A percentile compares a stretch with the other conserved stretches of the same genome.
phyloP scores from a whole-genome alignment of 192 early-diverging fungal genomes.

The Gryganskiella cystojenkinii region DNA sequence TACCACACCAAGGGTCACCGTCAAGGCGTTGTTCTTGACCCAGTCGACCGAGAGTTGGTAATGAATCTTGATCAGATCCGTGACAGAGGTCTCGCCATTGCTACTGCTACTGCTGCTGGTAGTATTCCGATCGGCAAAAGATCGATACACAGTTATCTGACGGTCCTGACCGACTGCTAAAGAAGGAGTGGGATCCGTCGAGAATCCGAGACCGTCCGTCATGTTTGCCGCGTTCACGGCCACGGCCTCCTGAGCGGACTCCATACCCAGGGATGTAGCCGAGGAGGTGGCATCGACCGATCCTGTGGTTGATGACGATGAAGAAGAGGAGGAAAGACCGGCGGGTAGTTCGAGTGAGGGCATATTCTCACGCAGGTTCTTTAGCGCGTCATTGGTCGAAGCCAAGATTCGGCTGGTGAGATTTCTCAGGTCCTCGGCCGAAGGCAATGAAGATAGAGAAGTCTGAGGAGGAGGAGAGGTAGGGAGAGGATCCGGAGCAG shows the following conservation, averaged over 20 bases:
- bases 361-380: constrained; percentile 42
- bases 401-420: constrained; percentile 31
- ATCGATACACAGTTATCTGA: constrained; percentile 5
- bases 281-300: neutral
- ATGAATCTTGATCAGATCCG: constrained; percentile 27
- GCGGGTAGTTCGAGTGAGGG: constrained; percentile 20
- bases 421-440: constrained; percentile 40
- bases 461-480: neutral
- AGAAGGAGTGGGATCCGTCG: constrained; percentile 1
- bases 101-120: neutral
- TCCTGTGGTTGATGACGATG: neutral
- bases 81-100: constrained; percentile 5
- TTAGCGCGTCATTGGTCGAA: constrained; percentile 17
- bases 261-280: neutral
- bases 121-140: constrained; percentile 9
- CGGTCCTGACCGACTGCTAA: neutral
- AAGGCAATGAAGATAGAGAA: constrained; percentile 11
- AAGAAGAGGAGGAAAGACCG: constrained; percentile 3
- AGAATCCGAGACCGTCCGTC: neutral
- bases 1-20: neutral
- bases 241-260: neutral
- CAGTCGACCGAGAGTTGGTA: constrained; percentile 29
- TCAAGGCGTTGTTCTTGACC: constrained; percentile 24
- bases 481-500: neutral
- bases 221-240: neutral